phyloP scores from a whole-genome alignment of 2,329 filamentous ascomycete species.

The Trichoderma sp. region DNA sequence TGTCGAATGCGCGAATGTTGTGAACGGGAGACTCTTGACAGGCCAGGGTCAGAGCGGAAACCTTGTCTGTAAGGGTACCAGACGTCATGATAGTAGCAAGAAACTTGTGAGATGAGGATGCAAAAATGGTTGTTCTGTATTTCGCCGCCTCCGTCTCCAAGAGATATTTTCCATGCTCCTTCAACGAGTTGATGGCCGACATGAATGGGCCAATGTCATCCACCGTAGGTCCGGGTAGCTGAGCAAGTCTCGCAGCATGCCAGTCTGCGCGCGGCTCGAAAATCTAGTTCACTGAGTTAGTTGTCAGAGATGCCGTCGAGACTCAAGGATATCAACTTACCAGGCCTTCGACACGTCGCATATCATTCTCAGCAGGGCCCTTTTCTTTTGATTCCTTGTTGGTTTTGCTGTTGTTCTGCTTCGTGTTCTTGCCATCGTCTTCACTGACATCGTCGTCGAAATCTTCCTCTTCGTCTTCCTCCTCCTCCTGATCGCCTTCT shows the following conservation, averaged over 20 bases:
- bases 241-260: slow-evolving; percentile 47
- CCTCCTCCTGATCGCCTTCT: slow-evolving; percentile 32
- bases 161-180: slow-evolving; percentile 70
- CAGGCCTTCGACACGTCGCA: slow-evolving; percentile 35
- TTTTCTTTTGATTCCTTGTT: neutral
- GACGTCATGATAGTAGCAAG: slow-evolving; percentile 96
- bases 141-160: slow-evolving; percentile 74
- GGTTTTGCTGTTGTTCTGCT: neutral
- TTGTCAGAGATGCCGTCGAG: slow-evolving; percentile 28
- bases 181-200: slow-evolving; percentile 49
- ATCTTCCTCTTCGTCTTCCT: slow-evolving; percentile 27
- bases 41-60: slow-evolving; percentile 89
- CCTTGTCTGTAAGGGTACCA: slow-evolving; percentile 93
- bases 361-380: slow-evolving; percentile 12
- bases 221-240: slow-evolving; percentile 44
- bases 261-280: slow-evolving; percentile 60
- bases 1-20: slow-evolving; percentile 85
- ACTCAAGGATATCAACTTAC: slow-evolving; percentile 29
- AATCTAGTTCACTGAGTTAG: slow-evolving; percentile 43
- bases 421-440: neutral
- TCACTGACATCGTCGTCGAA: slow-evolving; percentile 5
- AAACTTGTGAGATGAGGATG: slow-evolving; percentile 90
- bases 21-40: slow-evolving; percentile 96
- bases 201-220: slow-evolving; percentile 46
- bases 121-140: slow-evolving; percentile 71